Evolutionary conservation across 129 eudicot species (phyloP), one percentile per base, ranked within the genome.

Genomic region (Centrapalus pauciflorus): DNA sequence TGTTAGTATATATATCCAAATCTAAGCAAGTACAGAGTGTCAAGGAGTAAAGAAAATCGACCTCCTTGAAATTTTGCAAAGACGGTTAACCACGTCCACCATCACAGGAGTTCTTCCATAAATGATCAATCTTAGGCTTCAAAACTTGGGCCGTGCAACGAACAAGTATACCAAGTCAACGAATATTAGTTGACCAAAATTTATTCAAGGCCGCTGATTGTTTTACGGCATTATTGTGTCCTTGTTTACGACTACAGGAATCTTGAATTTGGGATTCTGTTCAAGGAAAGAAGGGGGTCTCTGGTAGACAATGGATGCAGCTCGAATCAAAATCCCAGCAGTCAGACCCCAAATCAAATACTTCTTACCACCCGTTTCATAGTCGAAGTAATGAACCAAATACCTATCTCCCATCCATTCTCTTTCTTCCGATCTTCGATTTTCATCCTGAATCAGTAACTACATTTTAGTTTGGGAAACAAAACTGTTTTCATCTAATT

Each of bases 271-370:
- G 11, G 96, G 96, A 61, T 35, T 81, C 48, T 86, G 95, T 79
- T 90, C 95, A 61, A 74, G 8, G 54, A 90, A 90, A 69, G 87
- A 80, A 1, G 97, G 94, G 12, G 90, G 78, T 64, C 78, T 81
- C 66, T 83, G 76, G 61, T 85, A 91, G 26, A 91, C 94, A 66
- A 91, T 50, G 1, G 97, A 85, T 59, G 97, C 97, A n/a, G 94
- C 96, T 35, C 84, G 80, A 13, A 91, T 83, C 76, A 91, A 81
- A 28, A 87, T 83, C 50, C 96, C 97, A 29, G 97, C 97, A 32
- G 97, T 91, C 23, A 91, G 79, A 56, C 86, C 97, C 90, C 94
- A 91, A 35, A 91, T 91, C 76, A 85, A 21, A 40, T 79, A 87
- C 46, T 77, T 83, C 55, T 80, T 83, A 24, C 72, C 78, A 70